phyloP scores from a whole-genome alignment of 2,329 filamentous ascomycete genomes.

The Cercospora janseana region DNA sequence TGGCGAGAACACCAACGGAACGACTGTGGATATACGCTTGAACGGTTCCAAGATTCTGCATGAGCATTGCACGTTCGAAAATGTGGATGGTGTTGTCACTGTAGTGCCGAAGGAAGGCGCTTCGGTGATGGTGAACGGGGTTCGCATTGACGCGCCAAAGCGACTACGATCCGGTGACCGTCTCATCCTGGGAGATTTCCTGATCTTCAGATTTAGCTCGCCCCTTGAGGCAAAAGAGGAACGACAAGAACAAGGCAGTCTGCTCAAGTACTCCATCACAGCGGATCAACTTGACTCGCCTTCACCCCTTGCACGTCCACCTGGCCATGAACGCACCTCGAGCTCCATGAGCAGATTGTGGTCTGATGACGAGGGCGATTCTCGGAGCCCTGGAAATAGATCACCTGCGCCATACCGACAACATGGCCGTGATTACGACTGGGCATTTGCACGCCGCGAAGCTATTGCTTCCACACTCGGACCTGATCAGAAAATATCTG shows the following conservation, averaged over 20 bases:
- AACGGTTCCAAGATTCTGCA: slow-evolving; percentile 91
- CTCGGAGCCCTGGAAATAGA: slow-evolving; percentile 69
- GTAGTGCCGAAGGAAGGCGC: slow-evolving; percentile 86
- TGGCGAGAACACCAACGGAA: slow-evolving; percentile 19
- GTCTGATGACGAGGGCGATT: slow-evolving; percentile 73
- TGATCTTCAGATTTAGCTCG: slow-evolving; percentile 98
- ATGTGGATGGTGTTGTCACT: slow-evolving; percentile 88
- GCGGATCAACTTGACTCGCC: slow-evolving; percentile 64
- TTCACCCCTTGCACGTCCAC: slow-evolving; percentile 53
- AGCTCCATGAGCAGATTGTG: slow-evolving; percentile 68
- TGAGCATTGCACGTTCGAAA: slow-evolving; percentile 92
- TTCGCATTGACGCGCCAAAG: slow-evolving; percentile 80
- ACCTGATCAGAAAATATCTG: slow-evolving; percentile 85
- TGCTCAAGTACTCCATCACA: slow-evolving; percentile 77
- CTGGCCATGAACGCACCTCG: slow-evolving; percentile 68
- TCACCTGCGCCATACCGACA: slow-evolving; percentile 67
- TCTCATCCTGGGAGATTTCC: slow-evolving; percentile 94
- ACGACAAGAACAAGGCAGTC: slow-evolving; percentile 69
- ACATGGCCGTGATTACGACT: slow-evolving; percentile 76
- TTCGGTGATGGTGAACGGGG: slow-evolving; percentile 95
- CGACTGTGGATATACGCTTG: slow-evolving; percentile 79
- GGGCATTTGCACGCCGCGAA: slow-evolving; percentile 89
- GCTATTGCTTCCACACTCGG: slow-evolving; percentile 89
- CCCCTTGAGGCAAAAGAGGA: slow-evolving; percentile 94
- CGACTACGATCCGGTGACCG: slow-evolving; percentile 88